Base-by-base conservation (phyloP, 306 rosid genomes). In the Cicer chorassanicum region DNA sequence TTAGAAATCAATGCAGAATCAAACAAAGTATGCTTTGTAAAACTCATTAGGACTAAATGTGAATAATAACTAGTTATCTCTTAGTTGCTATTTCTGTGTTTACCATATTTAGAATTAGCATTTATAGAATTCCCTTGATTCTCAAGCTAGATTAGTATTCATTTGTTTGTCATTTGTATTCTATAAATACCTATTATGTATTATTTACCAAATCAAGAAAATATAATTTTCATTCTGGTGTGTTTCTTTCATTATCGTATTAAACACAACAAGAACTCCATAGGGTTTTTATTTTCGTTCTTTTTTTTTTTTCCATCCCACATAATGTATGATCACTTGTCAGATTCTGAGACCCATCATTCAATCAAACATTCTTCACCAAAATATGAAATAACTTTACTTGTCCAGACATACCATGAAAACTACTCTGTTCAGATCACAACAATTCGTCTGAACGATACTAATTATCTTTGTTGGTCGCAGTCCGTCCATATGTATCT, bases 51-150 rank as follows among this genome's bases (percentile, higher is more conserved):
- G 29, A 21, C 29, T 21, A 21, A 21, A 21, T 45, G 50, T 45
- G 10, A 45, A 45, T 45, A 11, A 0, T 9, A 45, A 13, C 11
- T 45, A 45, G 50, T 13, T 45, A 13, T 13, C 11, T 1, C 9
- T 45, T 45, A 45, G 50, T 9, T 45, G 14, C 3, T 45, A 8
- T 45, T 45, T 9, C 14, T 13, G 21, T 14, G 0, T 14, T 13
- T 50, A 50, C 56, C 56, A 50, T 50, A 50, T 50, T 13, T 50
- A 50, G 56, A 50, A 50, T 50, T 50, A 50, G 1, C 56, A 50
- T 50, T 50, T 50, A 50, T n/a, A 50, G 21, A 50, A n/a, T 50
- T 50, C 4, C 24, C 7, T 7, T 13, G 56, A 50, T 50, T 50
- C 56, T 50, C 19, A n/a, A 7, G 19, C 56, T 14, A 13, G 9